These are phyloP conservation scores for Gonapodya prolifera DNA, from an alignment of 192 early-diverging fungal genomes.

Conservation along the genomic window DNA sequence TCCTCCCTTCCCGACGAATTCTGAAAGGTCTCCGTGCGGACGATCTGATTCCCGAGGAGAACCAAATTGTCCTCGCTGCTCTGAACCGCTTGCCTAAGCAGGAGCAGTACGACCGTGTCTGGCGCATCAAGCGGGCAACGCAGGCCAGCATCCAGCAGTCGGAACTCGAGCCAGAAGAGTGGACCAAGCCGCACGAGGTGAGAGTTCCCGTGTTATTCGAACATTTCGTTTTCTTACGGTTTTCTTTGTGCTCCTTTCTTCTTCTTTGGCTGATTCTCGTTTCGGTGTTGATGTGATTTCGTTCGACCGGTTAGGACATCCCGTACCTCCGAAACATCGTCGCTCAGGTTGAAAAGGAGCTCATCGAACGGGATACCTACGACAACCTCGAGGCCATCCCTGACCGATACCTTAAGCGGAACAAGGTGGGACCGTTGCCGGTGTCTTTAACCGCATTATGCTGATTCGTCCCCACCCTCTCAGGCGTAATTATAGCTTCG, in stretches of 20 bases:
- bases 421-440: too few relatives aligned
- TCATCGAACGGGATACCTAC: neutral
- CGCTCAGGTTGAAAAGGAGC: conserved; percentile 66
- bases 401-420: neutral
- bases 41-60: conserved; percentile 82
- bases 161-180: conserved; percentile 49
- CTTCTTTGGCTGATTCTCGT: neutral
- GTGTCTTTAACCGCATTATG: too few relatives aligned
- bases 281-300: neutral
- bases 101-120: conserved; percentile 58
- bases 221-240: neutral
- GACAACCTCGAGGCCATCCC: neutral
- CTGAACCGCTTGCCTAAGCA: conserved; percentile 58
- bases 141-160: conserved; percentile 60
- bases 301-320: conserved; percentile 41
- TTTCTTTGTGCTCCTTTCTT: neutral
- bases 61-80: conserved; percentile 65
- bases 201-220: conserved; percentile 15
- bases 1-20: too few relatives aligned
- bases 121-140: conserved; percentile 66
- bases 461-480: too few relatives aligned
- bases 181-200: conserved; percentile 70
- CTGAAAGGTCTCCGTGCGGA: conserved; percentile 86
- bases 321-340: conserved; percentile 74
- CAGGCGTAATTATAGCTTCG: too few relatives aligned